Conservation (phyloP, 192 early-diverging fungal genomes). For the Entomortierella chlamydospora region DNA sequence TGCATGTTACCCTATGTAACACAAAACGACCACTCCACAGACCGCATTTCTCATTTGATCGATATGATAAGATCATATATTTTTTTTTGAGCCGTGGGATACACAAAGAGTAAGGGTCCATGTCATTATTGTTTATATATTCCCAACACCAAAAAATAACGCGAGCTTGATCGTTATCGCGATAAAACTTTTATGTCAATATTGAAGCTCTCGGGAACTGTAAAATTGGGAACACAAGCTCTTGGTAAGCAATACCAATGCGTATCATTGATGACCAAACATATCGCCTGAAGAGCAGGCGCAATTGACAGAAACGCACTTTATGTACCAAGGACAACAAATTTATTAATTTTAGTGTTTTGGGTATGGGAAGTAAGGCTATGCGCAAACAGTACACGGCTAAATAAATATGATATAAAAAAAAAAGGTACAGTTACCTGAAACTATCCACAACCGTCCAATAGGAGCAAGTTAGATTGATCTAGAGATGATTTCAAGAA, state of each 20-base stretch:
- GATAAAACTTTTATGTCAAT: neutral
- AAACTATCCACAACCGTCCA: too few relatives aligned
- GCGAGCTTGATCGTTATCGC: constrained; percentile 49
- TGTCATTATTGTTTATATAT: too few relatives aligned
- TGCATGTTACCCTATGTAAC: too few relatives aligned
- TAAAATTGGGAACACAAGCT: neutral
- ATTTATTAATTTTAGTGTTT: constrained; percentile 2
- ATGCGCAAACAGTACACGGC: too few relatives aligned
- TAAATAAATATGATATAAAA: too few relatives aligned
- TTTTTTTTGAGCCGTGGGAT: constrained; percentile 34
- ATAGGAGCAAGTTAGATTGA: too few relatives aligned
- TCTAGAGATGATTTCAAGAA: too few relatives aligned
- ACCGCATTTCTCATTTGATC: neutral
- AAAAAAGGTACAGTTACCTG: too few relatives aligned
- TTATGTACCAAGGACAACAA: neutral
- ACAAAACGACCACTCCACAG: too few relatives aligned
- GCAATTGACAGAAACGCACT: neutral
- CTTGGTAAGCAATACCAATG: neutral
- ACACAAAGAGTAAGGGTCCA: constrained; percentile 27
- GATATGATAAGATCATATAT: constrained; percentile 9
- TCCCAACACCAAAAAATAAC: neutral
- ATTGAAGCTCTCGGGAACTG: neutral
- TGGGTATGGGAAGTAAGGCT: constrained; percentile 10
- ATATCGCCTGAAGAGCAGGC: neutral
- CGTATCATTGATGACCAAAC: neutral